Evolutionary conservation across 1,139 yeast genomes (phyloP), one percentile per base, ranked within the genome.

Genomic region (Scheffersomyces titani): DNA sequence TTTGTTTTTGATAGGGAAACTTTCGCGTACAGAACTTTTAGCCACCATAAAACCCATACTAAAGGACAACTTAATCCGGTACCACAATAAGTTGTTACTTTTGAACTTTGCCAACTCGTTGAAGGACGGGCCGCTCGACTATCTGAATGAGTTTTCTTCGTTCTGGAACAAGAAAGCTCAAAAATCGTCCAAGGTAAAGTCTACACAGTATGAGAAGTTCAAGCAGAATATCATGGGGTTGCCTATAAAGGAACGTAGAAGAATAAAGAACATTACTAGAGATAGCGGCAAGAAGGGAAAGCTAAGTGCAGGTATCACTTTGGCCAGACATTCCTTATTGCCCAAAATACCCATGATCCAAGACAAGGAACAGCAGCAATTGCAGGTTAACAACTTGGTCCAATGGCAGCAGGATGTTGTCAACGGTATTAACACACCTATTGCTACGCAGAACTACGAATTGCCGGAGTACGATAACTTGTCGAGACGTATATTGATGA

Each of bases 401-500:
- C 89, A 89, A 64, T 92, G 97, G 96, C 92, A 96, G 36, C 97
- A 92, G 70, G 99, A 96, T 69, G 92, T 94, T 24, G 84, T 89
- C 53, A 93, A 89, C 67, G 96, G 96, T n/a, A 85, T 92, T 55
- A 92, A 91, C 64, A 86, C 96, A 2, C 96, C 96, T 4, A 77
- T 94, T 47, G 83, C 96, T 1, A 80, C 92, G 0, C 97, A 93
- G 63, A 80, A 85, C 48, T 90, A 81, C 68, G 94, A 94, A 61
- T 73, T 94, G 16, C 98, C 98, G 0, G 98, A 94, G 64, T 78
- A 82, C 49, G 94, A 88, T 52, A 82, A 83, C 52, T 73, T 96
- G 53, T 83, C 86, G 54, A 79, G 87, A 45, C 81, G 94, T 54
- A 87, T 94, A 79, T 74, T 88, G 47, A 96, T 97, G 71, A 87